Evolutionary conservation across 208 protist genomes (phyloP).

Genomic region (Crithidia expoeki): DNA sequence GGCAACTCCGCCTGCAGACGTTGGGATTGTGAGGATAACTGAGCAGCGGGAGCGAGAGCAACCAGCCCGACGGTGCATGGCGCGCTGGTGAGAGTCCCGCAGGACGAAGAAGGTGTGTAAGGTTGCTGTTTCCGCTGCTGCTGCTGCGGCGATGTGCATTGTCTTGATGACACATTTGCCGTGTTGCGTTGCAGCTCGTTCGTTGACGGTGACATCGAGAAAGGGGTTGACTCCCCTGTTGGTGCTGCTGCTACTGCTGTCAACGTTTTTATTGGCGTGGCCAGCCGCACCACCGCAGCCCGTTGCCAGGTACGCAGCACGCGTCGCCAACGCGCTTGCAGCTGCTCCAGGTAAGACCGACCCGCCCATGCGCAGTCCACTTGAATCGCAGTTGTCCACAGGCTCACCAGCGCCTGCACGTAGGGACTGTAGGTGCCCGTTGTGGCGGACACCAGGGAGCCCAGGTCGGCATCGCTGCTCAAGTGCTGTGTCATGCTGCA

Average conservation of each 20-base stretch:
- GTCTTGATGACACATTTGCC: background rate
- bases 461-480: conserved; percentile 25
- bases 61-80: background rate
- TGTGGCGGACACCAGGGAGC: conserved; percentile 37
- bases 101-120: conserved; percentile 2
- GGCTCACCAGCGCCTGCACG: conserved; percentile 58
- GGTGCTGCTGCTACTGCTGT: background rate
- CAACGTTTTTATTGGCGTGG: background rate
- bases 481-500: conserved; percentile 57
- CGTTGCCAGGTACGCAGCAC: conserved; percentile 51
- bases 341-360: conserved; percentile 35
- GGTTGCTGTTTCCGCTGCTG: background rate
- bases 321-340: conserved; percentile 54
- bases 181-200: background rate
- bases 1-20: background rate
- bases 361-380: conserved; percentile 70
- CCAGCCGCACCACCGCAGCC: conserved; percentile 14
- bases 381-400: conserved; percentile 66
- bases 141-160: background rate
- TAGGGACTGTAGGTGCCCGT: conserved; percentile 72
- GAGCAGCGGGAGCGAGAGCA: background rate
- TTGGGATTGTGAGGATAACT: background rate
- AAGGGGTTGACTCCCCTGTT: background rate
- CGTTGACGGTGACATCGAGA: background rate
- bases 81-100: background rate